Conservation (phyloP, 2,329 filamentous ascomycete species). For the Xylaria digitata region DNA sequence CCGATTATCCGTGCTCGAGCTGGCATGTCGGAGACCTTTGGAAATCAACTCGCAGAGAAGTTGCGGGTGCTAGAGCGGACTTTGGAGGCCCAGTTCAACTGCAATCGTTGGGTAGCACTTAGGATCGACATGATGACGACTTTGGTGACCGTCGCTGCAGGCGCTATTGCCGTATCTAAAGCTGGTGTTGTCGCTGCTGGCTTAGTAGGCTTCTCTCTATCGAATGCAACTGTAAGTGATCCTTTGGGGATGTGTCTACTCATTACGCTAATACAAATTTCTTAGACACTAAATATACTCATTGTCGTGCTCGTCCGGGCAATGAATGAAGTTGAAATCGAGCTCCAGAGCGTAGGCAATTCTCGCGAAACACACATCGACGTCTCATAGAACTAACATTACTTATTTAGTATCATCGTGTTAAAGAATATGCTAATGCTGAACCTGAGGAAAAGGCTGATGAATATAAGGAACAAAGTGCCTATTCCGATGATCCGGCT, state of each 20-base stretch:
- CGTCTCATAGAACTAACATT: constrained; percentile 2
- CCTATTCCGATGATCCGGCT: constrained; percentile 55
- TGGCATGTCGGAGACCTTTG: constrained; percentile 61
- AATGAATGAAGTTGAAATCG: constrained; percentile 68
- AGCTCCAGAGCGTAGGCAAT: constrained; percentile 65
- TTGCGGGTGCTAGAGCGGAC: constrained; percentile 60
- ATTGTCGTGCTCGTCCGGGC: constrained; percentile 64
- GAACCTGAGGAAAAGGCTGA: constrained; percentile 59
- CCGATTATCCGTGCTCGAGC: constrained; percentile 63
- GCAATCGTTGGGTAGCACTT: constrained; percentile 68
- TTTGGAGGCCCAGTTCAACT: constrained; percentile 63
- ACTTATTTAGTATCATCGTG: constrained; percentile 57
- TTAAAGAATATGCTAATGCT: constrained; percentile 61
- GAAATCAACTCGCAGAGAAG: constrained; percentile 62
- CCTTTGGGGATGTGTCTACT: background rate
- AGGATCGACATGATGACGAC: constrained; percentile 66
- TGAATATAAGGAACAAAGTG: constrained; percentile 54
- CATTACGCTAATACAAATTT: constrained; percentile 25
- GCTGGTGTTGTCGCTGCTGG: constrained; percentile 61
- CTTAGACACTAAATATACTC: constrained; percentile 59
- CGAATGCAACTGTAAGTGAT: constrained; percentile 61
- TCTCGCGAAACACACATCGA: background rate
- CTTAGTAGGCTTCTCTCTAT: constrained; percentile 66
- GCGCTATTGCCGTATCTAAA: constrained; percentile 63
- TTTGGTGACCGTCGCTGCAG: constrained; percentile 62